A percentile compares a stretch with the other conserved stretches of the same genome.
These are phyloP conservation scores for Paraphoma chrysanthemicola DNA, from an alignment of 2,329 filamentous ascomycete species.

Conservation along the genomic window DNA sequence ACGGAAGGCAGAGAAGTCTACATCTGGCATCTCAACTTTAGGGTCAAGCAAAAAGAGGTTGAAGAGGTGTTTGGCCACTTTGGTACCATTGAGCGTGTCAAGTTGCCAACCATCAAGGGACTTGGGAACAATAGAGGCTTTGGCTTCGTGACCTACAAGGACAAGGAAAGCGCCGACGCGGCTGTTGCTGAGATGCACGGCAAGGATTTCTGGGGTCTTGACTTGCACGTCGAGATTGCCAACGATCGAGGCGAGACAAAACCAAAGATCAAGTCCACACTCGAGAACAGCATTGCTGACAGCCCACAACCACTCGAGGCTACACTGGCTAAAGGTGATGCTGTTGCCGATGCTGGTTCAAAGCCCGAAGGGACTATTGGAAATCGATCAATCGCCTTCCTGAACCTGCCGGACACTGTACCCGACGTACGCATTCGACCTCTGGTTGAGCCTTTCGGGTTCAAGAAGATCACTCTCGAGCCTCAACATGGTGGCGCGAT, in stretches of 20 bases:
- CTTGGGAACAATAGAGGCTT: conserved; percentile 76
- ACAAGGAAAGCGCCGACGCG: conserved; percentile 69
- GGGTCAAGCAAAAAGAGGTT: conserved; percentile 76
- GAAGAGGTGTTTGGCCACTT: conserved; percentile 75
- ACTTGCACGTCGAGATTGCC: conserved; percentile 66
- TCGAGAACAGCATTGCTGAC: conserved; percentile 52
- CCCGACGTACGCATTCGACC: conserved; percentile 83
- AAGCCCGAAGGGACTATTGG: conserved; percentile 19
- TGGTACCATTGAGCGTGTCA: conserved; percentile 75
- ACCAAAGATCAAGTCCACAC: conserved; percentile 54
- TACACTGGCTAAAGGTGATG: conserved; percentile 23
- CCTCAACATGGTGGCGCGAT: conserved; percentile 85
- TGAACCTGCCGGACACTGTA: conserved; percentile 90
- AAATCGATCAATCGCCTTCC: conserved; percentile 75
- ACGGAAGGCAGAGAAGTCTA: conserved; percentile 90
- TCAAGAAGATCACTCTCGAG: conserved; percentile 79
- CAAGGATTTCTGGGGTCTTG: conserved; percentile 71
- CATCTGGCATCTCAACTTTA: conserved; percentile 84
- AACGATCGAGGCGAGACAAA: conserved; percentile 53
- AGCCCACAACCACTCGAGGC: conserved; percentile 45
- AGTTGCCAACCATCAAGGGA: conserved; percentile 69
- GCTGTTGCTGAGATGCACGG: conserved; percentile 71
- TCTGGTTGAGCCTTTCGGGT: conserved; percentile 74
- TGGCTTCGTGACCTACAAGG: conserved; percentile 79
- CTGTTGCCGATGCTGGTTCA: conserved; percentile 29